Evolutionary conservation across 2,329 filamentous ascomycete genomes (phyloP), one percentile per base, ranked within the genome.

Genomic region (Aspergillus intermedius): DNA sequence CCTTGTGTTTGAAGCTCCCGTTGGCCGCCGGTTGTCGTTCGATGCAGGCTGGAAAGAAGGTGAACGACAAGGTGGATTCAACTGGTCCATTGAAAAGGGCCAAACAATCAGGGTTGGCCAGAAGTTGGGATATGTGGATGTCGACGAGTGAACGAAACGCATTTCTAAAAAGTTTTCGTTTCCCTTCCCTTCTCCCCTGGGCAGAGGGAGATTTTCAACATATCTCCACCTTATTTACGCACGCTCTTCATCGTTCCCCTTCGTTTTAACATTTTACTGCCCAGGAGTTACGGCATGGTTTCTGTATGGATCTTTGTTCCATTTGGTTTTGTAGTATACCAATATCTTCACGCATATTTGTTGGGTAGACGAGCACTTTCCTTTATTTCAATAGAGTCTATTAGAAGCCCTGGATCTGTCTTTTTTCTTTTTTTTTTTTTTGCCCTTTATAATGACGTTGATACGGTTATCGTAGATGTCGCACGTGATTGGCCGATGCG

Each of bases 1-100:
- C 35, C 76, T 98, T 46, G 90, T 98, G 0, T 98, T 98, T 64
- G 94, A 98, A 72, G 93, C 93, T 10, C 93, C 93, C 0, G 81
- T 84, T 58, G 81, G 81, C 12, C 61, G 70, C 23, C 65, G 76
- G 41, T 75, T 76, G 45, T 79, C 72, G 55, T 74, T 82, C 39
- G 82, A 85, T 57, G 77, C 82, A 47, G 80, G 82, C 1, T 83
- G 80, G 67, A 76, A 75, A 49, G 76, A 74, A 17, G 76, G 75
- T 1, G 73, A 77, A 45, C 72, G 78, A 47, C 80, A 77, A 49
- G 81, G 79, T 12, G 90, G 90, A 0, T 97, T 89, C 80, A 80
- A 77, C 52, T 98, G 93, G 91, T 78, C 77, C 23, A 86, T 97
- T 44, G 82, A 91, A 63, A 89, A 89, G 70, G 93, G 91, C 0